Evolutionary conservation across 2,329 filamentous ascomycete species (phyloP), one percentile per base, ranked within the genome.

Genomic region (Curvularia verruculosa): DNA sequence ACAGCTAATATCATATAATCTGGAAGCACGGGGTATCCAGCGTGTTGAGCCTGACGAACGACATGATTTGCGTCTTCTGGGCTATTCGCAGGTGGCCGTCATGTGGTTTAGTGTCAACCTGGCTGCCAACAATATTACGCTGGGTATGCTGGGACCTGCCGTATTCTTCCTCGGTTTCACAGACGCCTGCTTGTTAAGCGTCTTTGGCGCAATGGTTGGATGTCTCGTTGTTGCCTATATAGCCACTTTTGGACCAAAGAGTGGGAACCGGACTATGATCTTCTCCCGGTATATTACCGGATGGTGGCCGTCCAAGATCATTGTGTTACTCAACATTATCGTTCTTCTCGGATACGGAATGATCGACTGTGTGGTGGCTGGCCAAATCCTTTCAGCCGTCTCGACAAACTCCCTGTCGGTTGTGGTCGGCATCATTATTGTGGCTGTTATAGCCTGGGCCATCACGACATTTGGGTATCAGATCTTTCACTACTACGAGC

Each of bases 391-490:
- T 1, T 87, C 85, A 4, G 87, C 87, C 1, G 85, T 90, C 3
- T 86, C 84, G 12, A 74, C 78, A 1, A 81, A 82, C n/a, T 81
- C 77, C 58, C 81, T 89, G 75, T 85, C 84, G 1, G 82, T 89
- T 19, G 82, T 85, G 31, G 87, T 89, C 1, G 87, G 88, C 64
- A 89, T 90, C 61, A 79, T 90, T 39, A 83, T 89, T 44, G 83
- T 86, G 12, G 84, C 85, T 1, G 64, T 88, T 23, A 83, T 89
- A 34, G 84, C 83, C 28, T 88, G 85, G 84, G 76, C 80, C 1
- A 82, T 90, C 40, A 87, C 86, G 1, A 87, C 85, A 0, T 89
- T 90, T 68, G 88, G 88, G 0, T 89, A 90, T 69, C 82, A 81
- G 52, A 77, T 86, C 43, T 89, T 91, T 71, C 87, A 90, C 67